Conservation (phyloP, 441 rosid species). For the Dalechampia spathulata region DNA sequence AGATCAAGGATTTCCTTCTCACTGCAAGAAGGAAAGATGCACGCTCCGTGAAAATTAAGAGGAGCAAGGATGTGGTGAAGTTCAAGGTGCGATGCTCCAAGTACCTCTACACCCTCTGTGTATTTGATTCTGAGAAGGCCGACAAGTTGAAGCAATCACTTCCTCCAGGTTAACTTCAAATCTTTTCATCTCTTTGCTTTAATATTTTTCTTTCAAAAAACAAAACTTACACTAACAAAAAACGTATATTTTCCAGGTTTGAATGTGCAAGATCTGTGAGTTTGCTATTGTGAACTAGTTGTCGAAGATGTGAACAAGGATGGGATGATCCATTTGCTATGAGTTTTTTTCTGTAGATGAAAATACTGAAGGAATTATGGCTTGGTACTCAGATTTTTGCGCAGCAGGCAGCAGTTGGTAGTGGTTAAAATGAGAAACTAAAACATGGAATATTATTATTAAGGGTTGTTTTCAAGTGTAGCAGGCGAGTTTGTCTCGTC, state of each 20-base stretch:
- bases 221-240: no score
- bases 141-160: conserved; percentile 88
- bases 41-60: conserved; percentile 75
- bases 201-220: no score
- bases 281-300: not conserved
- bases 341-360: not conserved
- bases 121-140: conserved; percentile 69
- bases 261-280: conserved; percentile 58
- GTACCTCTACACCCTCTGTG: conserved; percentile 75
- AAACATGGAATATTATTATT: no score
- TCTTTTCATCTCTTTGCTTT: no score
- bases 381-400: no score
- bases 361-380: no score
- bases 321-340: not conserved
- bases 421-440: no score
- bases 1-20: conserved; percentile 84
- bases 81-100: conserved; percentile 83
- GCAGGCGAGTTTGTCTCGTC: no score
- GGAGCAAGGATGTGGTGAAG: conserved; percentile 63
- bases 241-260: conserved; percentile 37
- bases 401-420: no score
- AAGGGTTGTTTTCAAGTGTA: no score
- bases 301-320: not conserved
- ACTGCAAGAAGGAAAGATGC: conserved; percentile 89
- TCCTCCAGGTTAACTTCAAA: conserved; percentile 53